Evolutionary conservation across 176 grass and related monocot species (phyloP), one percentile per base, ranked within the genome.

Genomic region (Elaeis guineensis): DNA sequence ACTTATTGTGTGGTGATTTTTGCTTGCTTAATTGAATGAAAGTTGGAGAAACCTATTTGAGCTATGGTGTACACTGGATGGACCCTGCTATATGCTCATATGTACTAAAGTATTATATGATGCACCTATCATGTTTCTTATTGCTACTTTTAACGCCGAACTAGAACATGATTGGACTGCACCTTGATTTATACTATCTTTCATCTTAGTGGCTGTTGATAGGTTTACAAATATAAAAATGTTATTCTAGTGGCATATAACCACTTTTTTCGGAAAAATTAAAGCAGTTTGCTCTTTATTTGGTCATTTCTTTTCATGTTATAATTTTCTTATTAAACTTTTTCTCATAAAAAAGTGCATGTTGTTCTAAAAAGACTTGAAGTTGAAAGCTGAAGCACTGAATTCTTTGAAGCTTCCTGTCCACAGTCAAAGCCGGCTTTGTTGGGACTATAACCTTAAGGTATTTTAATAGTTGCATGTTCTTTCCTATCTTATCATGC

Each of bases 381-480:
- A 97, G 63, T 69, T 97, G 73, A 91, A 91, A 58, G 92, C 92
- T 66, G 92, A 97, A 88, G 87, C 87, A 67, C 66, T 97, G 30
- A 97, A 90, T 85, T 90, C 87, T 78, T 88, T 97, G 48, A 83
- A 69, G 59, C 81, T 97, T 78, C 92, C 92, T 12, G 92, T 97
- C n/a, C 69, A 97, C 81, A 67, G 92, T 97, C 49, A 97, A 97
- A 97, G 87, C 87, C 76, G 92, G 92, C 57, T 91, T 91, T 85
- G 70, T 97, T 88, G 92, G 92, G 24, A 91, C 83, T 59, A 97
- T 97, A 84, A 97, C 92, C 19, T 85, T 97, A 57, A 91, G 87
- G 92, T 88, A 83, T 3, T 20, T 55, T 21, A 16, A 20, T 55
- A 6, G 2, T 55, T 55, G 11, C 17, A 7, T 55, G 54, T 19